Evolutionary conservation across 164 flowering plant species (phyloP).

Genomic region (Litsea cubeba): DNA sequence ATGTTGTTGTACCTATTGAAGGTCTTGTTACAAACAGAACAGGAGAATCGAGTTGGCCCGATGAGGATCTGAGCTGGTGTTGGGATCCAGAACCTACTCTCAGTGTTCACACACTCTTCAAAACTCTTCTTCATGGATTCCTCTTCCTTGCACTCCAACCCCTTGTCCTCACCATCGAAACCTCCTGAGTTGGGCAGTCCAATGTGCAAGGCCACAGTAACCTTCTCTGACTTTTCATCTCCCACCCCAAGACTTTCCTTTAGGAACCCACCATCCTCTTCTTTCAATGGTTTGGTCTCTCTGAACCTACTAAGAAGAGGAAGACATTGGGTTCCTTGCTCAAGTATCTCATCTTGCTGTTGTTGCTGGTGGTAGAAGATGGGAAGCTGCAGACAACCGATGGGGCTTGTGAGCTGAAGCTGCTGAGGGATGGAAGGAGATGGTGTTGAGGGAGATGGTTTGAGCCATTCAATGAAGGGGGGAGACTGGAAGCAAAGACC

Average conservation of each 20-base stretch:
- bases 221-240: conserved; percentile 39
- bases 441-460: conserved; percentile 36
- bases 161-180: conserved; percentile 15
- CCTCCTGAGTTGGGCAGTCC: conserved; percentile 51
- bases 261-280: conserved; percentile 20
- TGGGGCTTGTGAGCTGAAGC: conserved; percentile 13
- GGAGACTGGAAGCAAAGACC: conserved; percentile 40
- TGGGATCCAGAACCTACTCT: conserved; percentile 85
- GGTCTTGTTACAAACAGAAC: conserved; percentile 79
- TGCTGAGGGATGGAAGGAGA: conserved; percentile 9
- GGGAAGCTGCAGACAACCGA: conserved; percentile 18
- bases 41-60: conserved; percentile 83
- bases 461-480: conserved; percentile 79
- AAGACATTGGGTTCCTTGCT: conserved; percentile 34
- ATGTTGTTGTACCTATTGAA: conserved; percentile 95
- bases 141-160: conserved; percentile 14
- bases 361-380: conserved; percentile 22
- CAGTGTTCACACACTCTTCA: conserved; percentile 22
- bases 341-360: conserved; percentile 7
- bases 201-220: conserved; percentile 61
- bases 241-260: conserved; percentile 14
- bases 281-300: conserved; percentile 33
- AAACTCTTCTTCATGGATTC: conserved; percentile 21
- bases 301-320: conserved; percentile 56
- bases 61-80: conserved; percentile 84